These are phyloP conservation scores for Dactylellina cionopaga DNA, from an alignment of 2,329 filamentous ascomycete species.

Conservation along the genomic window DNA sequence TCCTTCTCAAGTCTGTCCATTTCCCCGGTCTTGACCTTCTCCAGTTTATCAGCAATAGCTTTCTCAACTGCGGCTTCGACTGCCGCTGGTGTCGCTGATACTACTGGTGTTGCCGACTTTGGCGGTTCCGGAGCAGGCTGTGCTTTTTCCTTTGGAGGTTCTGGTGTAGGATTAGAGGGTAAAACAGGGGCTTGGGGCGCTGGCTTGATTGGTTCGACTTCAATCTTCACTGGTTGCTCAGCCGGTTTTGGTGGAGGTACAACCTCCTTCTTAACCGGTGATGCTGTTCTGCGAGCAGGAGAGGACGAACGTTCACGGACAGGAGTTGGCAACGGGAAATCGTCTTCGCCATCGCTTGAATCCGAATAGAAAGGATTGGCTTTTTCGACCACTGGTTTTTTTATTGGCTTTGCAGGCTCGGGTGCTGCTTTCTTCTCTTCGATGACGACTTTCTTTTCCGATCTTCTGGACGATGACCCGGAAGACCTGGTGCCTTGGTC, in stretches of 20 bases:
- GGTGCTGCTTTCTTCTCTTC: slow-evolving; percentile 17
- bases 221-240: slow-evolving; percentile 24
- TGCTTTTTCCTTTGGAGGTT: slow-evolving; percentile 10
- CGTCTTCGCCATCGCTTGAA: slow-evolving; percentile 33
- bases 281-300: slow-evolving; percentile 28
- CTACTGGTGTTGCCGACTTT: not conserved
- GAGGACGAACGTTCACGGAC: slow-evolving; percentile 36
- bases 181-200: not conserved
- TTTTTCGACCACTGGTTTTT: slow-evolving; percentile 18
- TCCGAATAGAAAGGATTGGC: slow-evolving; percentile 48
- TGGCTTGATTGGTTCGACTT: slow-evolving; percentile 26
- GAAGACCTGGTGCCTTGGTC: slow-evolving; percentile 43
- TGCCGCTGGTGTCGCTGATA: not conserved
- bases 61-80: slow-evolving; percentile 26
- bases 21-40: slow-evolving; percentile 34
- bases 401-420: slow-evolving; percentile 13
- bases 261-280: slow-evolving; percentile 37
- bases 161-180: slow-evolving; percentile 4
- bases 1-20: slow-evolving; percentile 30
- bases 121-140: slow-evolving; percentile 26
- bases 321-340: slow-evolving; percentile 20
- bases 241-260: slow-evolving; percentile 26
- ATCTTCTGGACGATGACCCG: slow-evolving; percentile 30
- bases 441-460: slow-evolving; percentile 28
- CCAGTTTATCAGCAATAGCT: slow-evolving; percentile 26